Percentiles rank a stretch among this genome's conserved stretches.
These are phyloP conservation scores for Umbilicaria muhlenbergii DNA, from an alignment of 495 filamentous ascomycete species.

Conservation along the genomic window DNA sequence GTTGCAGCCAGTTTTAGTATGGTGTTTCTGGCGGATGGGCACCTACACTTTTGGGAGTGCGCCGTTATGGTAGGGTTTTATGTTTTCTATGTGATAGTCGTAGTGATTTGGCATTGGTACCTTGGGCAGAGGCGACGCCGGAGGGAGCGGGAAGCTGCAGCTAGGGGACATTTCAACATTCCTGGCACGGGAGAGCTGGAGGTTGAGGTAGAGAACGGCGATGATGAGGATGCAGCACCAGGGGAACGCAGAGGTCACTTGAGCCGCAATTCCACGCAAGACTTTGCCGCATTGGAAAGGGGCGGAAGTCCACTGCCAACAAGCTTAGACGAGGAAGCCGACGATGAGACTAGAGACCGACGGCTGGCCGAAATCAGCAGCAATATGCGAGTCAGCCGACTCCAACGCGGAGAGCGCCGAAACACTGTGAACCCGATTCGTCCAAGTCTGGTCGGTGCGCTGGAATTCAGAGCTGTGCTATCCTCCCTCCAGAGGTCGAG, in stretches of 20 bases:
- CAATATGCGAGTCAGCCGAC: slow-evolving; percentile 81
- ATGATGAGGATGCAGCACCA: slow-evolving; percentile 47
- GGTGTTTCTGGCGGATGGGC: slow-evolving; percentile 72
- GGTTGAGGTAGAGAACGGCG: slow-evolving; percentile 35
- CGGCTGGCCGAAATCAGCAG: slow-evolving; percentile 72
- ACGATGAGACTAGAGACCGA: slow-evolving; percentile 54
- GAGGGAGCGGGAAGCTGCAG: slow-evolving; percentile 47
- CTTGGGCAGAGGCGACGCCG: slow-evolving; percentile 40
- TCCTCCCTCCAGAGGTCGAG: slow-evolving; percentile 64
- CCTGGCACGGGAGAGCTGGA: slow-evolving; percentile 57
- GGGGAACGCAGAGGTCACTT: slow-evolving; percentile 35
- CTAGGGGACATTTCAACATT: slow-evolving; percentile 56
- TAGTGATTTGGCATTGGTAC: slow-evolving; percentile 89
- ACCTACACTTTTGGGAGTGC: slow-evolving; percentile 78
- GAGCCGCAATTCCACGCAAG: slow-evolving; percentile 37
- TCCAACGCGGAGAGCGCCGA: slow-evolving; percentile 42
- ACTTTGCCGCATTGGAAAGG: slow-evolving; percentile 61
- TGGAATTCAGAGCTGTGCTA: slow-evolving; percentile 87
- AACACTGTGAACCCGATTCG: slow-evolving; percentile 72
- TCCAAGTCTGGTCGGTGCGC: slow-evolving; percentile 79
- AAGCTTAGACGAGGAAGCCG: slow-evolving; percentile 36
- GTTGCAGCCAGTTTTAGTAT: slow-evolving; percentile 78
- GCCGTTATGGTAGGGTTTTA: slow-evolving; percentile 84
- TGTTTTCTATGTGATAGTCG: slow-evolving; percentile 73
- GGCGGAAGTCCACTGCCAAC: slow-evolving; percentile 32